phyloP scores from a whole-genome alignment of 345 rosid species.

The Isatis tinctoria region DNA sequence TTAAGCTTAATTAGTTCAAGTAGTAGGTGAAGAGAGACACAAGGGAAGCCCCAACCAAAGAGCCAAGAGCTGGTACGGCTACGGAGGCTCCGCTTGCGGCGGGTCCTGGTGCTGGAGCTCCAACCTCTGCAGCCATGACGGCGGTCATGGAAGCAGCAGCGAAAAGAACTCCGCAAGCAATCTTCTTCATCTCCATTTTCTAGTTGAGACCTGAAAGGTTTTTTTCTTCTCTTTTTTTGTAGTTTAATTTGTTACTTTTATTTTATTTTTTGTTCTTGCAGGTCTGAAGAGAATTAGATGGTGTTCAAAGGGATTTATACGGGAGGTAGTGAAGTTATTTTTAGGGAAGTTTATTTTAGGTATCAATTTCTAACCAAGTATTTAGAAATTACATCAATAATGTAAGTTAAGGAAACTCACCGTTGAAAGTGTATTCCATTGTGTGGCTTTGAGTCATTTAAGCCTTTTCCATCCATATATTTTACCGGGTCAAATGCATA shows the following conservation, averaged over 20 bases:
- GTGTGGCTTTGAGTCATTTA: slow-evolving; percentile 18
- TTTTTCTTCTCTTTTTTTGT: not conserved
- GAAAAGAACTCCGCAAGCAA: slow-evolving; percentile 46
- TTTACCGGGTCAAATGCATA: slow-evolving; percentile 1
- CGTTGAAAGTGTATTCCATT: not conserved
- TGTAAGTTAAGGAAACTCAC: not conserved
- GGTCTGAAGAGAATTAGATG: slow-evolving; percentile 25
- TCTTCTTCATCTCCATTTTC: slow-evolving; percentile 73
- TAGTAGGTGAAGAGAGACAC: slow-evolving; percentile 56
- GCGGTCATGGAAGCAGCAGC: slow-evolving; percentile 56
- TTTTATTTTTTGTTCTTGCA: slow-evolving; percentile 7
- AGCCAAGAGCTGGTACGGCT: slow-evolving; percentile 53
- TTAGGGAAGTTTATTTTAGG: slow-evolving; percentile 3
- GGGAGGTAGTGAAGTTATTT: not conserved
- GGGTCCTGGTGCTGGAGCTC: slow-evolving; percentile 43
- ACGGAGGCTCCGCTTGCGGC: slow-evolving; percentile 34
- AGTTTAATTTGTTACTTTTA: not conserved
- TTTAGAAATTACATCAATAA: not conserved
- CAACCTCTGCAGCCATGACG: slow-evolving; percentile 43
- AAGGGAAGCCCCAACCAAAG: slow-evolving; percentile 60
- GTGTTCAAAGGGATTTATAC: not conserved
- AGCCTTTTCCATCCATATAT: not conserved
- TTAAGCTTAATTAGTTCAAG: slow-evolving; percentile 39
- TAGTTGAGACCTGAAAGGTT: slow-evolving; percentile 31
- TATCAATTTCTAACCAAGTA: not conserved